Base-by-base conservation (phyloP, 2,329 filamentous ascomycete species). In the Boeremia lycopersici region DNA sequence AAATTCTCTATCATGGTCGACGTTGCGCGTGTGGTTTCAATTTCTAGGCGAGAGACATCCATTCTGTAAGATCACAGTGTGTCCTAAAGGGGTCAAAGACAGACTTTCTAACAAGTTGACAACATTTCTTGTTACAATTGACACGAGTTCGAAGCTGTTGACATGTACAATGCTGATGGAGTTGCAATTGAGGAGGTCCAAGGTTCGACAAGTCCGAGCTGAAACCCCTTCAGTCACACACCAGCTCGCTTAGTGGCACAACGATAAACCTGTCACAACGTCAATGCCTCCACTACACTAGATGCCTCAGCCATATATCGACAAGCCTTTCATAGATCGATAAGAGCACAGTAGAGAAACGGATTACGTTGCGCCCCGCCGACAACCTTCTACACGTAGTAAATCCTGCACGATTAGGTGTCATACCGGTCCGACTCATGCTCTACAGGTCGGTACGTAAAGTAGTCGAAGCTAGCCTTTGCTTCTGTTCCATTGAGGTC, bases 401-500 rank as follows among this genome's bases (percentile, higher is more conserved):
- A 8, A 38, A 9, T 23, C 6, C 9, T 15, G 3, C 29, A 11
- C 31, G 15, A 13, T 39, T 41, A 61, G 17, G 66, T 56, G 39
- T 72, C 69, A 45, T 74, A 74, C 31, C 71, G 57, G 55, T 74
- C 71, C 7, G 64, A 67, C 35, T 63, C 61, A 44, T 73, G 62
- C 48, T 60, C 55, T 3, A 68, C 65, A 5, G 71, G 71, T 15
- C 62, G 57, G 45, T 74, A 74, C 2, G 60, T 26, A n/a, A 74
- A 70, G 36, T 71, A 71, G 26, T 73, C 70, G 45, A 74, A 74
- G 12, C 49, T 53, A 3, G 71, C 71, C 47, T 56, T 61, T 52
- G 54, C 58, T 43, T 59, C 67, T 15, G 61, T 59, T 12, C 68
- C 71, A 53, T 74, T 69, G 25, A 72, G 17, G 54, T 74, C 71